Percentiles rank a stretch among this genome's conserved stretches.
Conservation (phyloP, 164 flowering plant species). For the Taxillus chinensis region DNA sequence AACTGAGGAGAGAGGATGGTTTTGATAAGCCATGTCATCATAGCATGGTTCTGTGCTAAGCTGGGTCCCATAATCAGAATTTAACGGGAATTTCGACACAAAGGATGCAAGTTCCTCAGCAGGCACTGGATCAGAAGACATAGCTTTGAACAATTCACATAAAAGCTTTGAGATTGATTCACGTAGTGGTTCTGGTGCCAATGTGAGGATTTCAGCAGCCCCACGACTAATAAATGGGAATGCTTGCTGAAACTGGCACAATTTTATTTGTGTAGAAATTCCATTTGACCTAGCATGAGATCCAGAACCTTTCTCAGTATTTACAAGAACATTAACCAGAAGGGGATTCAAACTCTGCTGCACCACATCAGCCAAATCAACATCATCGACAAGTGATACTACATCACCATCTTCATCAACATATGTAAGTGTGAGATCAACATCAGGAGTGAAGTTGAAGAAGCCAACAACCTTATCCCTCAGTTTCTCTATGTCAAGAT, state of each 20-base stretch:
- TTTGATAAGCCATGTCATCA: conserved; percentile 9
- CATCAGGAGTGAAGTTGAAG: conserved; percentile 39
- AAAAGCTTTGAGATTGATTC: conserved; percentile 33
- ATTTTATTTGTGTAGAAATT: conserved; percentile 38
- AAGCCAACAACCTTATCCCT: conserved; percentile 45
- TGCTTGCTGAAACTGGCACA: conserved; percentile 21
- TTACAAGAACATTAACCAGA: conserved; percentile 43
- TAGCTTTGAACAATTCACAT: conserved; percentile 34
- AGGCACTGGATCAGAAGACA: conserved; percentile 35
- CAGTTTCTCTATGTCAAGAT: conserved; percentile 43
- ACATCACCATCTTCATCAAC: conserved; percentile 74
- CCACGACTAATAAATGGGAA: conserved; percentile 12
- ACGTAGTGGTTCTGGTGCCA: conserved; percentile 49
- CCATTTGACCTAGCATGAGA: conserved; percentile 27
- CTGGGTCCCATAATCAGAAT: conserved; percentile 10
- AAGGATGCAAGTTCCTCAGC: conserved; percentile 39
- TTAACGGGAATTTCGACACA: conserved; percentile 1
- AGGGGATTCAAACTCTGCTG: conserved; percentile 61
- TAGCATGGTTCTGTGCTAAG: conserved; percentile 2
- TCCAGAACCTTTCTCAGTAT: conserved; percentile 13
- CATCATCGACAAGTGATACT: conserved; percentile 67
- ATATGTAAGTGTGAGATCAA: conserved; percentile 56
- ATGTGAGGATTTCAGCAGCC: conserved; percentile 32
- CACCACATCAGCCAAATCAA: conserved; percentile 68
- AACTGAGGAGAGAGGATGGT: conserved; percentile 1